A percentile compares a stretch with the other conserved stretches of the same genome.
Evolutionary conservation across 768 basidiomycete genomes (phyloP).

Genomic region (Lactarius evosmus): DNA sequence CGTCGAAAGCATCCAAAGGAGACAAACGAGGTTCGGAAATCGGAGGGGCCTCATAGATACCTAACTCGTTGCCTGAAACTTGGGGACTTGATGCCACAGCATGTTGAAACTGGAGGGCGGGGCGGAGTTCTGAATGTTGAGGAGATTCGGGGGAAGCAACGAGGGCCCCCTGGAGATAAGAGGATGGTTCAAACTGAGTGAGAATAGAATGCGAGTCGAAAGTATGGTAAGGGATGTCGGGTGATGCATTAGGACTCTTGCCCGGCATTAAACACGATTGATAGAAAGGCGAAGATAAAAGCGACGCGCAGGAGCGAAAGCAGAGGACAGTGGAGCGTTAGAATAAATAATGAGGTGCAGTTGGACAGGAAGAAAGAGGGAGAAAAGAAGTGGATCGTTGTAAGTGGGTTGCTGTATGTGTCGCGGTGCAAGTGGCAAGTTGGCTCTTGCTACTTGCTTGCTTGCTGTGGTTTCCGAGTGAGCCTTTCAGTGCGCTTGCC

Average conservation of each 20-base stretch:
- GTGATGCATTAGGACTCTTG: slow-evolving; percentile 24
- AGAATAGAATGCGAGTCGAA: slow-evolving; percentile 22
- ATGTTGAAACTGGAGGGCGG: not conserved
- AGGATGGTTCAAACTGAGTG: slow-evolving; percentile 19
- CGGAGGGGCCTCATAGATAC: slow-evolving; percentile 16
- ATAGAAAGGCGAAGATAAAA: not conserved
- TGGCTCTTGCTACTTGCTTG: not conserved
- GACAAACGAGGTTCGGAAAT: slow-evolving; percentile 10
- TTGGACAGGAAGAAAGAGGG: not conserved
- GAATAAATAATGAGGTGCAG: slow-evolving; percentile 15
- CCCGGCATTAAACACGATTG: slow-evolving; percentile 27
- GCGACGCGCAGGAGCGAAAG: not conserved
- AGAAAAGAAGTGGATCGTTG: not conserved
- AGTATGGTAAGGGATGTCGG: slow-evolving; percentile 9
- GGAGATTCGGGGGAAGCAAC: not conserved
- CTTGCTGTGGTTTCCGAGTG: not conserved
- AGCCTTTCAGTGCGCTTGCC: no score
- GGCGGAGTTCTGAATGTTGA: not conserved
- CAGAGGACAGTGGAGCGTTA: not conserved
- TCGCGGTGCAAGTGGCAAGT: not conserved
- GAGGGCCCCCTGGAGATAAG: not conserved
- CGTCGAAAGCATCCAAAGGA: slow-evolving; percentile 18
- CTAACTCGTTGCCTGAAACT: slow-evolving; percentile 12
- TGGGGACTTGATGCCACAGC: not conserved
- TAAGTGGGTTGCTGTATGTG: slow-evolving; percentile 1